phyloP scores from a whole-genome alignment of 2,329 filamentous ascomycete genomes.

The Stemphylium vesicarium region DNA sequence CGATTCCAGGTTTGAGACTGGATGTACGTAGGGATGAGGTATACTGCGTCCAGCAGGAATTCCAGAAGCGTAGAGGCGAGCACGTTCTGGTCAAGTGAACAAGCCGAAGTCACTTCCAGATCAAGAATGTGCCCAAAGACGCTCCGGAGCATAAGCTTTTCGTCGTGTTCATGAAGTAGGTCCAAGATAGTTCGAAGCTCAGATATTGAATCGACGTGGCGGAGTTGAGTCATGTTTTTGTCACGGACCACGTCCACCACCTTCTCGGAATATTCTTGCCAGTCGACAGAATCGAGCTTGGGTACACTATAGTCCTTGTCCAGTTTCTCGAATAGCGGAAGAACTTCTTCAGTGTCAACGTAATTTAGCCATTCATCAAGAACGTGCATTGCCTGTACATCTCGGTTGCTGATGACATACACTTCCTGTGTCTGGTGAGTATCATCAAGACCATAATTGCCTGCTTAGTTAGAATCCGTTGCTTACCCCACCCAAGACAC shows the following conservation, averaged over 20 bases:
- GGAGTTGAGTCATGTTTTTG: slow-evolving; percentile 22
- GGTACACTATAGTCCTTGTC: slow-evolving; percentile 43
- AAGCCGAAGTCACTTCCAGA: too few species aligned
- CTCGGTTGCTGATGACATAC: slow-evolving; percentile 54
- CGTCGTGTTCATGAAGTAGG: too few species aligned
- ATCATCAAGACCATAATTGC: background rate
- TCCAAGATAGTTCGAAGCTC: slow-evolving; percentile 25
- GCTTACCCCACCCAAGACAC: slow-evolving; percentile 49
- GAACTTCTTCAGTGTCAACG: slow-evolving; percentile 48
- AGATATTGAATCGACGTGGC: slow-evolving; percentile 13
- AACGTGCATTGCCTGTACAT: slow-evolving; percentile 44
- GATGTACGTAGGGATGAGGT: too few species aligned
- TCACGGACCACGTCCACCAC: slow-evolving; percentile 28
- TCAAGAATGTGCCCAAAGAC: too few species aligned
- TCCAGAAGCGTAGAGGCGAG: too few species aligned
- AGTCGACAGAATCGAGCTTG: slow-evolving; percentile 35
- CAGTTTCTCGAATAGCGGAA: slow-evolving; percentile 47
- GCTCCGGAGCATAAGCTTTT: too few species aligned
- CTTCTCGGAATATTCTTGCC: slow-evolving; percentile 22
- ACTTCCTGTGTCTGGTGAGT: slow-evolving; percentile 43
- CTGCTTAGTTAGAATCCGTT: background rate
- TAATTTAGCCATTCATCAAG: slow-evolving; percentile 53
- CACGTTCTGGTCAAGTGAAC: too few species aligned
- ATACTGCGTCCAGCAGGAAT: too few species aligned
- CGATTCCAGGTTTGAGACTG: slow-evolving; percentile 22